Evolutionary conservation across 495 filamentous ascomycete genomes (phyloP).

Genomic region (Cenococcum geophilum): DNA sequence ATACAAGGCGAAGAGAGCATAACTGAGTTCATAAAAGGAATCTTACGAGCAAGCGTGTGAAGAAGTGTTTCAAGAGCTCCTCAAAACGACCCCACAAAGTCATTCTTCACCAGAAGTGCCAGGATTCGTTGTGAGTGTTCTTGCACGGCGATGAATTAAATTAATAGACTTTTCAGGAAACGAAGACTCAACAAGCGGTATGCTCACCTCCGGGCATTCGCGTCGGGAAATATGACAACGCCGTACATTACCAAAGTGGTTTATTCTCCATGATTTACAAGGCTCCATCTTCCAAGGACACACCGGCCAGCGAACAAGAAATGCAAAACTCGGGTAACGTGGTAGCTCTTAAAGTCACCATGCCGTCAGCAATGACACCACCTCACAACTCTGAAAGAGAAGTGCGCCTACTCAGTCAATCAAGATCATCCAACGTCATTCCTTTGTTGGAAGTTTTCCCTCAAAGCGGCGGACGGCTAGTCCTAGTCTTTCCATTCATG

Average conservation of each 20-base stretch:
- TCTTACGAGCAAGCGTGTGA: conserved; percentile 46
- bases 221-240: conserved; percentile 67
- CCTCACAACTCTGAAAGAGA: conserved; percentile 80
- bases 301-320: neutral
- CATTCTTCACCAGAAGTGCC: neutral
- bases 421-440: conserved; percentile 52
- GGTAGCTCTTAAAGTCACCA: conserved; percentile 83
- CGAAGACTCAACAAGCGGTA: conserved; percentile 5
- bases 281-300: conserved; percentile 33
- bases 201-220: conserved; percentile 40
- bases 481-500: conserved; percentile 80
- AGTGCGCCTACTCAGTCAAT: conserved; percentile 58
- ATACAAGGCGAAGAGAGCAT: neutral
- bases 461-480: conserved; percentile 61
- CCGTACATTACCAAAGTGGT: conserved; percentile 64
- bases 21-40: conserved; percentile 41
- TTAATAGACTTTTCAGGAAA: conserved; percentile 14
- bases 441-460: conserved; percentile 63
- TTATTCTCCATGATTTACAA: conserved; percentile 80
- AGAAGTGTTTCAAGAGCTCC: conserved; percentile 15
- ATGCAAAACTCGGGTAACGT: conserved; percentile 32
- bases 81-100: neutral
- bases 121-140: neutral
- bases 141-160: neutral
- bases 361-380: conserved; percentile 60